A percentile compares a stretch with the other conserved stretches of the same genome.
phyloP scores from a whole-genome alignment of 1,284 basidiomycete species.

The Cystobasidiaceae sp. region DNA sequence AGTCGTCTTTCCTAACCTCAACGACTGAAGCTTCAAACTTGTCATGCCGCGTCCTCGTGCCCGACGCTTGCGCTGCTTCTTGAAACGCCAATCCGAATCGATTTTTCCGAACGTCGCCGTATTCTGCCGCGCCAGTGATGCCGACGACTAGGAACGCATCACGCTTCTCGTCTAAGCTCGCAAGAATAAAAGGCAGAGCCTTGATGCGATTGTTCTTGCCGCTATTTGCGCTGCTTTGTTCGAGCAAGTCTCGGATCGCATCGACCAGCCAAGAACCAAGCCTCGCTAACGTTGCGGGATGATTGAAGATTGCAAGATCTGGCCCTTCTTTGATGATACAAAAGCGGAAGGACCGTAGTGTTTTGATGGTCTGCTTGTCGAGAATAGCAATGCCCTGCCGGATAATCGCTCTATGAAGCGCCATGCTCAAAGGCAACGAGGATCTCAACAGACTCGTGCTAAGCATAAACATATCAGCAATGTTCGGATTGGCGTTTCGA shows the following conservation, averaged over 20 bases:
- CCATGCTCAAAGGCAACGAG: constrained; percentile 78
- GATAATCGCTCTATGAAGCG: constrained; percentile 86
- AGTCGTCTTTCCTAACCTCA: constrained; percentile 80
- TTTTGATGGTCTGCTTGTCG: constrained; percentile 61
- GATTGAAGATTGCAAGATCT: constrained; percentile 80
- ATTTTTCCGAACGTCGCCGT: constrained; percentile 84
- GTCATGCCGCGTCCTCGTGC: constrained; percentile 74
- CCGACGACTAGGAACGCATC: constrained; percentile 83
- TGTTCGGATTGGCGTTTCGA: too few species aligned
- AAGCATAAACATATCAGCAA: background rate
- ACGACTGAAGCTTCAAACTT: constrained; percentile 87
- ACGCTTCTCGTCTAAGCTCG: constrained; percentile 75
- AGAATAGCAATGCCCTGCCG: constrained; percentile 90
- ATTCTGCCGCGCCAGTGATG: constrained; percentile 81
- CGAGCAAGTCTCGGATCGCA: constrained; percentile 76
- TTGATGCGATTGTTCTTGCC: constrained; percentile 51
- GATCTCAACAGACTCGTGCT: constrained; percentile 66
- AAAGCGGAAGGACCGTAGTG: constrained; percentile 72
- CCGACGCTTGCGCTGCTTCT: constrained; percentile 70
- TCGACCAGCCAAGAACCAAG: constrained; percentile 93
- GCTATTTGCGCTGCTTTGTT: constrained; percentile 50
- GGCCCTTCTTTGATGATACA: constrained; percentile 87
- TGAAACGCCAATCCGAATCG: constrained; percentile 89
- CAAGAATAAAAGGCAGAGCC: constrained; percentile 84
- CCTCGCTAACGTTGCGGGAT: constrained; percentile 79